Conservation (phyloP, 2,329 filamentous ascomycete genomes). For the Diaporthe ampelina region DNA sequence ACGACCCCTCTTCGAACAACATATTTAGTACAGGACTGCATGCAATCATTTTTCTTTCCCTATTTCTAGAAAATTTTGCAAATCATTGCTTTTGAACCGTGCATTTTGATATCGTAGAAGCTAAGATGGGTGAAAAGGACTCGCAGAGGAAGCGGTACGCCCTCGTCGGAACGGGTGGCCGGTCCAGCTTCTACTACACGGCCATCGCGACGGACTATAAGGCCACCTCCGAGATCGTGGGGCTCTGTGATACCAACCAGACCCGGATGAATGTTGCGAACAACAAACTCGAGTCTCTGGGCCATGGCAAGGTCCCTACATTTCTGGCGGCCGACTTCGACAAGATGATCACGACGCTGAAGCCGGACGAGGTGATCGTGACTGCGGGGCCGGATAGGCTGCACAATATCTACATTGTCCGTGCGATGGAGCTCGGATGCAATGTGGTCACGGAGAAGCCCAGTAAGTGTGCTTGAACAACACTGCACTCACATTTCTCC, state of each 20-base stretch:
- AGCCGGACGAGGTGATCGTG: constrained; percentile 72
- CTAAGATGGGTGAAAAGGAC: background rate
- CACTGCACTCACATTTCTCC: too few species aligned
- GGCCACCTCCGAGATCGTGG: constrained; percentile 65
- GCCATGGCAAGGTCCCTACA: constrained; percentile 64
- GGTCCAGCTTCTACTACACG: constrained; percentile 73
- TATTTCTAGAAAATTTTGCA: background rate
- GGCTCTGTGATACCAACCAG: constrained; percentile 71
- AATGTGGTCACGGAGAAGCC: constrained; percentile 75
- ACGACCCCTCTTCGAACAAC: background rate
- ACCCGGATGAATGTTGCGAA: constrained; percentile 72
- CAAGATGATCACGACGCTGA: constrained; percentile 68
- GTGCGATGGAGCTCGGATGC: constrained; percentile 70
- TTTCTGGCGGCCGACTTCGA: constrained; percentile 70
- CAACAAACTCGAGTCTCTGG: constrained; percentile 59
- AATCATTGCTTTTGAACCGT: background rate
- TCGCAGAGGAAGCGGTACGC: constrained; percentile 61
- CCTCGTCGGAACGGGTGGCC: constrained; percentile 70
- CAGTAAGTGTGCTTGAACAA: constrained; percentile 46
- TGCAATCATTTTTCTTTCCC: background rate
- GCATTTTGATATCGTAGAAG: background rate
- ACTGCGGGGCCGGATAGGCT: constrained; percentile 72
- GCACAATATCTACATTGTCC: constrained; percentile 72
- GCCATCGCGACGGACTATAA: constrained; percentile 68
- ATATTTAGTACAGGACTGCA: background rate